Evolutionary conservation across 1,139 yeast species (phyloP).

Genomic region (Pichia sp.): DNA sequence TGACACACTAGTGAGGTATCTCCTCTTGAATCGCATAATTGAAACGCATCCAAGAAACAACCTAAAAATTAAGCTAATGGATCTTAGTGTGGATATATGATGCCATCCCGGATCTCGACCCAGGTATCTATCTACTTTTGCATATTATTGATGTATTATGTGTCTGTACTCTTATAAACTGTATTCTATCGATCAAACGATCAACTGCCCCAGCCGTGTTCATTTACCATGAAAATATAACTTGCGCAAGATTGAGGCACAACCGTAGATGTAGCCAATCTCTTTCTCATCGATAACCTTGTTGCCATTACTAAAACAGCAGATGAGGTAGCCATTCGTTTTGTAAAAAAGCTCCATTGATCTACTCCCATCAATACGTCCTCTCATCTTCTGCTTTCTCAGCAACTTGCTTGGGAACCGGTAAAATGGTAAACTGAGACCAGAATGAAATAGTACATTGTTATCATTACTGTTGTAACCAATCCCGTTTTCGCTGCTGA

Average conservation of each 20-base stretch:
- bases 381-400: not conserved
- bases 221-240: constrained; percentile 31
- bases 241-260: constrained; percentile 35
- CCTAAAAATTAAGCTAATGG: constrained; percentile 21
- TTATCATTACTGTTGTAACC: constrained; percentile 31
- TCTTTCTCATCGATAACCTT: constrained; percentile 34
- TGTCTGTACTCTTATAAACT: too few relatives aligned
- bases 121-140: not conserved
- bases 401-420: constrained; percentile 27
- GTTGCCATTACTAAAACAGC: constrained; percentile 36
- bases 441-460: constrained; percentile 35
- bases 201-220: too few relatives aligned
- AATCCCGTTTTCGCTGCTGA: constrained; percentile 42
- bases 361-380: constrained; percentile 8
- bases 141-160: too few relatives aligned
- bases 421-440: constrained; percentile 47
- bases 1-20: constrained; percentile 26
- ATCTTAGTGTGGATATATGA: constrained; percentile 10
- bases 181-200: too few relatives aligned
- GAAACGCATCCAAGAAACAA: constrained; percentile 20
- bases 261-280: constrained; percentile 40
- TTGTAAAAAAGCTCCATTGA: constrained; percentile 38
- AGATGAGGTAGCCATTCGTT: constrained; percentile 54
- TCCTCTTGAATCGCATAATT: constrained; percentile 23
- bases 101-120: not conserved